Evolutionary conservation across 495 filamentous ascomycete genomes (phyloP), one percentile per base, ranked within the genome.

Genomic region (Xylaria nigripes): DNA sequence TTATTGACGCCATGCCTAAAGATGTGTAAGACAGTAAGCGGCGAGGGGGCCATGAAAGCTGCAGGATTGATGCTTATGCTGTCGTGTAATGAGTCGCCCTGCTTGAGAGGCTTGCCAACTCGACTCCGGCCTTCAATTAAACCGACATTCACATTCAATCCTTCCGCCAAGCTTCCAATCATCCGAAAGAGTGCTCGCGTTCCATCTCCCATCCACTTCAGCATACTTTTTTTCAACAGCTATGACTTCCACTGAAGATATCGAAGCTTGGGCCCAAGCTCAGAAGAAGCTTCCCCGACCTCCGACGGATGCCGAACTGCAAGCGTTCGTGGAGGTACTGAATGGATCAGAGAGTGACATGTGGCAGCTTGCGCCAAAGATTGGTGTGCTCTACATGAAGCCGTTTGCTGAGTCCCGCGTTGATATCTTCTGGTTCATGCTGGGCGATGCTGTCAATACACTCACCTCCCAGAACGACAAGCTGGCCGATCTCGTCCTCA

Each of bases 381-480:
- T 58, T 22, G 50, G 16, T 21, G 29, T 42, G n/a, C 42, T 53
- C 18, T 48, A 48, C 25, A 42, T 55, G 22, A 55, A 55, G 45
- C 43, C 52, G 4, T 43, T 55, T 12, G 52, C 18, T 2, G 30
- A 55, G 21, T 48, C 52, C n/a, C 52, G 52, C 16, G 15, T 55
- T n/a, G 44, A 48, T n/a, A 41, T 48, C 30, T 48, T 55, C 30
- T 55, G 52, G 52, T 48, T 48, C 22, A 42, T 48, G 3, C 48
- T 56, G 9, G 46, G 27, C 25, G 54, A 56, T 18, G 54, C 54
- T n/a, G 54, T 56, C 29, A 50, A 48, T 29, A 27, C 15, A 13
- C 36, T 56, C 29, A 56, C 54, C 7, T 42, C 36, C 8, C 54
- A 56, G 29, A 56, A 56, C 18, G 54, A 56, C 41, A 56, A 56